Evolutionary conservation across 1,284 basidiomycete species (phyloP), one percentile per base, ranked within the genome.

Genomic region (Rhodotorula sp.): DNA sequence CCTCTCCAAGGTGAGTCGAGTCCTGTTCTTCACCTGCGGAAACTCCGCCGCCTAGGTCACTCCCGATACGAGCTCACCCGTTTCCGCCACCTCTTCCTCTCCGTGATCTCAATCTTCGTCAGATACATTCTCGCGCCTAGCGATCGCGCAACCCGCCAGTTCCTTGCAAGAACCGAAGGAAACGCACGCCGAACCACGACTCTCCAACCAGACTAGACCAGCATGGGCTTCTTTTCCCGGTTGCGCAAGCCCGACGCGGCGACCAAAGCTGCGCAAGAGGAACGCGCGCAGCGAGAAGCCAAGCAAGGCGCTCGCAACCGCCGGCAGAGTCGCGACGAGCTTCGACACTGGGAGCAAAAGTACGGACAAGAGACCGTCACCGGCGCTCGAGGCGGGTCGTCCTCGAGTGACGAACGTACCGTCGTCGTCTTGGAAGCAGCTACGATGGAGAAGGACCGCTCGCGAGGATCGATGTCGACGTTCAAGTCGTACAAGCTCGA

Each of bases 281-380:
- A 65, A 39, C 31, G 15, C 3, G 52, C 63, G 12, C 43, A 54
- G 31, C 72, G 67, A 10, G 48, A 65, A 34, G 46, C 18, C 0
- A 54, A 65, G 23, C 46, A 54, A 6, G 59, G 65, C 3, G 46
- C 62, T 3, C 58, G 66, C 0, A 58, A 34, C 18, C 48, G 51
- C 7, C 59, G 85, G 34, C 85, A 84, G 61, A 83, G 92, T 59
- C 85, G 87, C 54, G 84, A 85, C 60, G 93, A 97, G 80, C 88
- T 90, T 67, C 87, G 87, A 54, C 87, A 89, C 70, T 97, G 94
- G 95, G 93, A 97, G 80, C 88, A 86, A 76, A 88, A 91, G 67
- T 91, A 96, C 75, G 88, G 91, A 31, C 29, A 47, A 18, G 54
- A 26, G 23, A 14, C 54, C 14, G n/a, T 10, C 16, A 39, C 34